Evolutionary conservation across 352 stramenopile genomes (phyloP), one percentile per base, ranked within the genome.

Genomic region (Phytophthora megakarya): DNA sequence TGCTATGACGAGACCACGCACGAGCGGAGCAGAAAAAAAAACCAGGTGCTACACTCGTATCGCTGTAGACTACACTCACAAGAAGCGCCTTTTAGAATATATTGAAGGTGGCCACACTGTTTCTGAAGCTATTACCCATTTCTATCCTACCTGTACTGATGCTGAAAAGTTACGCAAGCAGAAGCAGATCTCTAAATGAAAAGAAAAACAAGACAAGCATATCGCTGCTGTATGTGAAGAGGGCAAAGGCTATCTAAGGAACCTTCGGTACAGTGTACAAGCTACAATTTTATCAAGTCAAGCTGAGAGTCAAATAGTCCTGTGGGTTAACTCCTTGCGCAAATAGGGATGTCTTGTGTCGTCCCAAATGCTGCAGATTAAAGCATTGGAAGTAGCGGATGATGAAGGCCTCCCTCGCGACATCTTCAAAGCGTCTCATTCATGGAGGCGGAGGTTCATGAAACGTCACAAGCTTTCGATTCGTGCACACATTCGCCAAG

Each of bases 51-150:
- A 52, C 21, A 18, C 15, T 21, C 26, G 26, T 1, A 61, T 61
- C 45, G 39, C 40, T 7, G 40, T 61, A 9, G 40, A 61, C 40
- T 51, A 61, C 39, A 51, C 19, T 9, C 52, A 61, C 40, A 61
- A 61, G 28, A 28, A 21, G 2, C 26, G 13, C 16, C 3, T 50
- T 15, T 32, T 51, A 13, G 19, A 42, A 3, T 61, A 35, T 37
- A 1, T 52, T n/a, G 39, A 7, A 13, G 21, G 26, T 23, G 28
- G 26, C 0, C 35, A 38, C 11, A 46, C 6, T 9, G 22, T 57
- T 23, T 46, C 45, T n/a, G 33, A 37, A 22, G 48, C 19, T 6
- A 38, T 56, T 22, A 13, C 6, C 3, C 22, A 45, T 21, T 56
- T 56, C 33, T 38, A 56, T 18, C 33, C 35, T 1, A 26, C 21